A percentile compares a stretch with the other conserved stretches of the same genome.
These are phyloP conservation scores for Pythium insidiosum DNA, from an alignment of 352 stramenopile species.

Conservation along the genomic window DNA sequence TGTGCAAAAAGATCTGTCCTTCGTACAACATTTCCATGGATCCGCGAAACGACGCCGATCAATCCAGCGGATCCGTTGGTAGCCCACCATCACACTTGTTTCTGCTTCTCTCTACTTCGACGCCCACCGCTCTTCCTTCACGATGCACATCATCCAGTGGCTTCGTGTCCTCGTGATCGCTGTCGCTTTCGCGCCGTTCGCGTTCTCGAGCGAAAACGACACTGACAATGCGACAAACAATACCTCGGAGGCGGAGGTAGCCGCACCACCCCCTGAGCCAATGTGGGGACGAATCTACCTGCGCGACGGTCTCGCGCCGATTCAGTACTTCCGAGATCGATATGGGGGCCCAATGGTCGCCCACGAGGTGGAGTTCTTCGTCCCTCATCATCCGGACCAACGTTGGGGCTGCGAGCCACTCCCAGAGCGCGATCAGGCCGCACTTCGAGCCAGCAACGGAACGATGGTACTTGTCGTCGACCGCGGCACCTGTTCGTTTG, in stretches of 20 bases:
- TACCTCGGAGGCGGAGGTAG: background rate
- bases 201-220: background rate
- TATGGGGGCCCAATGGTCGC: conserved; percentile 35
- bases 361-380: conserved; percentile 36
- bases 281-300: conserved; percentile 62
- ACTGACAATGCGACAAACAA: background rate
- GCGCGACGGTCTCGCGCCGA: conserved; percentile 42
- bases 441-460: conserved; percentile 22
- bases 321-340: conserved; percentile 67
- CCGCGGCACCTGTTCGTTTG: conserved; percentile 57
- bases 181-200: too few species aligned
- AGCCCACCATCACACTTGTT: too few species aligned
- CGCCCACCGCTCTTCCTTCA: too few species aligned
- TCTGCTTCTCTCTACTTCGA: too few species aligned
- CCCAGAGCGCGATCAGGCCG: conserved; percentile 16
- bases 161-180: too few species aligned
- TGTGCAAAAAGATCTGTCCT: too few species aligned
- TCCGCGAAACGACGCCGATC: conserved; percentile 4
- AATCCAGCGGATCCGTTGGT: too few species aligned
- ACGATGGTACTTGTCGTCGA: conserved; percentile 41
- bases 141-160: too few species aligned
- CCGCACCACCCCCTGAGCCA: conserved; percentile 13
- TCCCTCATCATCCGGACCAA: conserved; percentile 24
- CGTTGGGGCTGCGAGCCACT: conserved; percentile 35
- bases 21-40: conserved; percentile 5